Evolutionary conservation across 805 yeast genomes (phyloP).

Genomic region (Schwanniomyces yamadae): DNA sequence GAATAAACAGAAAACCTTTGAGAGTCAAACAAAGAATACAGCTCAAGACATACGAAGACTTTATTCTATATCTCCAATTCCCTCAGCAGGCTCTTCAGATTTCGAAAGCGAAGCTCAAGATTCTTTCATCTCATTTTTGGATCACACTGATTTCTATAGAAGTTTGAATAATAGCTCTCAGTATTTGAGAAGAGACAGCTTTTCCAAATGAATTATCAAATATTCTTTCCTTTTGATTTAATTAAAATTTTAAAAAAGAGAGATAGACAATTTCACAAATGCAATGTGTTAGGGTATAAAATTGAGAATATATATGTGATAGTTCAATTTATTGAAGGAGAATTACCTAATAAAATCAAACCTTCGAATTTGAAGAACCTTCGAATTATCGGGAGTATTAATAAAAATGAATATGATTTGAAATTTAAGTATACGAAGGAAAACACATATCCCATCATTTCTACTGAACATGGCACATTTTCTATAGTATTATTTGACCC

Average conservation of each 20-base stretch:
- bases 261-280: conserved; percentile 4
- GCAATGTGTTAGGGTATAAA: conserved; percentile 25
- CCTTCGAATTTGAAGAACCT: conserved; percentile 13
- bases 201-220: conserved; percentile 26
- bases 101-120: conserved; percentile 10
- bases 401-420: conserved; percentile 9
- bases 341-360: not conserved
- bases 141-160: conserved; percentile 14
- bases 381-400: conserved; percentile 16
- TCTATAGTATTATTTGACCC: conserved; percentile 54
- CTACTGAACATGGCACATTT: conserved; percentile 1
- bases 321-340: conserved; percentile 12
- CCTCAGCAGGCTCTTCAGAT: not conserved
- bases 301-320: conserved; percentile 20
- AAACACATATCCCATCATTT: conserved; percentile 14
- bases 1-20: too few relatives aligned
- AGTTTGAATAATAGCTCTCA: conserved; percentile 42
- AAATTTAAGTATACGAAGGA: conserved; percentile 6
- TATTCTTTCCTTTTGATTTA: conserved; percentile 38
- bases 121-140: conserved; percentile 8
- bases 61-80: too few relatives aligned
- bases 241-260: conserved; percentile 11
- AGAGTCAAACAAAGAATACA: too few relatives aligned
- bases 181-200: conserved; percentile 42
- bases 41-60: too few relatives aligned